Base-by-base conservation (phyloP, 1,139 yeast species). In the Scheffersomyces parashehatae region DNA sequence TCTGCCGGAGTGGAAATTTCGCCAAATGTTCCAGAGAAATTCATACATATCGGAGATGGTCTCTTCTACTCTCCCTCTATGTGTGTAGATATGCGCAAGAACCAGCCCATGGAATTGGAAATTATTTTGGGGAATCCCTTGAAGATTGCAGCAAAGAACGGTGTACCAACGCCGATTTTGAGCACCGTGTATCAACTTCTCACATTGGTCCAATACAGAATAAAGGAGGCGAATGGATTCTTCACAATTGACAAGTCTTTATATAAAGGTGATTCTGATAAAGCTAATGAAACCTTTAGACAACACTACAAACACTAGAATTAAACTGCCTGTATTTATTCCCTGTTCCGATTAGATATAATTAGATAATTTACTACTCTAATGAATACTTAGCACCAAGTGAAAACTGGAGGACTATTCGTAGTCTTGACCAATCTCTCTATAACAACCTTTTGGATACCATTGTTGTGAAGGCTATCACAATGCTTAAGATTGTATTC, bases 111-210 rank as follows among this genome's bases (percentile, higher is more conserved):
- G 58, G 95, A 88, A 62, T 64, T 83, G 38, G 90, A 85, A 57
- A 81, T 81, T 20, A 82, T 88, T 48, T 66, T 86, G 42, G 91
- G 93, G 2, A 85, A 83, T 57, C 89, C 93, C 0, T 64, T 88
- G 49, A 71, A 73, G 35, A 68, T 82, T 40, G 93, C 90, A 2
- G 60, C 68, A 38, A 69, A 68, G 43, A 75, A 81, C 47, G 72
- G 73, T 3, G 79, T 87, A n/a, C 58, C 65, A 0, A 72, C 85
- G 1, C 95, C 95, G 0, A 67, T 75, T 3, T 70, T 88, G 44
- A 63, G 70, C 4, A 68, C 80, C n/a, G 52, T 87, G 30, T 84
- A 84, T 60, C 65, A 74, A 40, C 66, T 86, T 44, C 67, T 86
- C 46, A 77, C 75, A 45, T 70, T 84, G 52, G 72, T 78, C 32